These are phyloP conservation scores for Mycena sanguinolenta DNA, from an alignment of 768 basidiomycete species.

Conservation along the genomic window DNA sequence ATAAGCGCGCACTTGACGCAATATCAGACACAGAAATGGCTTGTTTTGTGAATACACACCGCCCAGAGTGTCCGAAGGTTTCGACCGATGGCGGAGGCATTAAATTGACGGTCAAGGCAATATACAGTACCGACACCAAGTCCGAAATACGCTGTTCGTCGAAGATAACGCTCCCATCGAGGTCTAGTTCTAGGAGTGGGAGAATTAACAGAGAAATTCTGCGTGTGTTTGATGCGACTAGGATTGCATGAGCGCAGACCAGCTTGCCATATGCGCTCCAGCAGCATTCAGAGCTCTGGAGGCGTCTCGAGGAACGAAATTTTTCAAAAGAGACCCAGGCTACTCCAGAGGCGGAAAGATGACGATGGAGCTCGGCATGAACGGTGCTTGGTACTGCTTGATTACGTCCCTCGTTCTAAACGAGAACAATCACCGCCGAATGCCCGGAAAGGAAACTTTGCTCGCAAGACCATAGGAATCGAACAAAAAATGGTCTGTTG, in stretches of 20 bases:
- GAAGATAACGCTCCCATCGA: constrained; percentile 41
- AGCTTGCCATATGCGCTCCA: constrained; percentile 20
- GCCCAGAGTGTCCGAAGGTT: constrained; percentile 69
- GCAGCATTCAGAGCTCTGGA: constrained; percentile 25
- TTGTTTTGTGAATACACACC: constrained; percentile 45
- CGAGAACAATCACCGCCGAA: constrained; percentile 19
- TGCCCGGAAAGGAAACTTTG: constrained; percentile 5
- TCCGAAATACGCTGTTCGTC: constrained; percentile 52
- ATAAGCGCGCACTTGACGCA: constrained; percentile 72
- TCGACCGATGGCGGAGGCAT: constrained; percentile 69
- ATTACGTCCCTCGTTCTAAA: neutral
- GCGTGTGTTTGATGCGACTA: neutral
- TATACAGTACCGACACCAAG: constrained; percentile 58
- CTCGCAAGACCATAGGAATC: no score
- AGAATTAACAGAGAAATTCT: constrained; percentile 1
- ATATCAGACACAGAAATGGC: neutral
- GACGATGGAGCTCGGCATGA: constrained; percentile 35
- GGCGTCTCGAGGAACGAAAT: neutral
- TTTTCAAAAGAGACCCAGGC: neutral
- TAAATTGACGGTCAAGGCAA: constrained; percentile 63
- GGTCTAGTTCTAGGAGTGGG: neutral
- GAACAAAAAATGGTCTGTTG: no score
- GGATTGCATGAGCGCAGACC: constrained; percentile 17
- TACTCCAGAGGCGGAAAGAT: constrained; percentile 11
- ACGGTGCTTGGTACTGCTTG: neutral